These are phyloP conservation scores for Aurifilum marmelostoma DNA, from an alignment of 2,329 filamentous ascomycete species.

Conservation along the genomic window DNA sequence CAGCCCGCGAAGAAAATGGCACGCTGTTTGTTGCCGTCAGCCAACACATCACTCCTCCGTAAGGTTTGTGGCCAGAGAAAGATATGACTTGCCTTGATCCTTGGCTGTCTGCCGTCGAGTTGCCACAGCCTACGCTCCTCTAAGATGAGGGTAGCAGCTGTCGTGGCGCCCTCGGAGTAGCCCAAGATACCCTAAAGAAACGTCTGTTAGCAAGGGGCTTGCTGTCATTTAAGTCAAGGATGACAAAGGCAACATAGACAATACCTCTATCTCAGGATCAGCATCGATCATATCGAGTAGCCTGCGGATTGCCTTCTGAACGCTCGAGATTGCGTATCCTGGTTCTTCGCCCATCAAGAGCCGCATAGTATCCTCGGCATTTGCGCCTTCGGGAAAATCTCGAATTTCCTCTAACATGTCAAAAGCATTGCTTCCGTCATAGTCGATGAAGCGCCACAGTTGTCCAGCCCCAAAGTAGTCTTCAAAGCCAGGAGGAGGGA, in stretches of 20 bases:
- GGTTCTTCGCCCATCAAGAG: slow-evolving; percentile 48
- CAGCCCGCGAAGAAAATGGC: slow-evolving; percentile 52
- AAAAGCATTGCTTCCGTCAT: slow-evolving; percentile 25
- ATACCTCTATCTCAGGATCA: slow-evolving; percentile 24
- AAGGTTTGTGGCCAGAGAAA: too few species aligned
- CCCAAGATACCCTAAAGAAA: slow-evolving; percentile 23
- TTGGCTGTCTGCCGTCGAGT: slow-evolving; percentile 38
- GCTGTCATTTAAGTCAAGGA: too few species aligned
- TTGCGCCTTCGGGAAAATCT: slow-evolving; percentile 48
- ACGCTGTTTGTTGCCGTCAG: slow-evolving; percentile 40
- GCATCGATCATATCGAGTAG: slow-evolving; percentile 31
- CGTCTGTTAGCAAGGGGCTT: background rate
- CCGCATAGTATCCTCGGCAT: slow-evolving; percentile 59
- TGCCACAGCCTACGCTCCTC: slow-evolving; percentile 25
- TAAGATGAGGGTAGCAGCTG: slow-evolving; percentile 24
- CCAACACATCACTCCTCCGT: too few species aligned
- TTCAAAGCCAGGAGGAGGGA: slow-evolving; percentile 30
- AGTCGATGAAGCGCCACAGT: slow-evolving; percentile 30
- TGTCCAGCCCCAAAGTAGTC: slow-evolving; percentile 31
- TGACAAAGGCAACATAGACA: too few species aligned
- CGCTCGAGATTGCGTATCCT: slow-evolving; percentile 42
- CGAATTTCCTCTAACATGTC: slow-evolving; percentile 56
- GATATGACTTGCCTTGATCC: slow-evolving; percentile 39
- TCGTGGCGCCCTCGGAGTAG: slow-evolving; percentile 28
- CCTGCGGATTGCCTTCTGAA: slow-evolving; percentile 39